Conservation (phyloP, 75 land plant species). For the Cupressus sempervirens region DNA sequence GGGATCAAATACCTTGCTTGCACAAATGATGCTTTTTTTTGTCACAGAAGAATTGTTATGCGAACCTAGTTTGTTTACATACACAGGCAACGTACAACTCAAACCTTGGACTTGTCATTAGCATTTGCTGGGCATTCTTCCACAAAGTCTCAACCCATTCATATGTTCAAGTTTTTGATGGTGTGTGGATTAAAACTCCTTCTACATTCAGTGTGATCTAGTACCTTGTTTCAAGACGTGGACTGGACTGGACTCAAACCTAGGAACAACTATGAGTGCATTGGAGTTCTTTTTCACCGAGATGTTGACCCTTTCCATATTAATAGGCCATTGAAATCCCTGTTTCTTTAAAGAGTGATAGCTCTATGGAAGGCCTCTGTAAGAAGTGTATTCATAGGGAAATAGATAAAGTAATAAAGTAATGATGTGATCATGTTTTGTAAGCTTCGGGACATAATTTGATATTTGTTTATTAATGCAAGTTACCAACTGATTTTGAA, state of each 20-base stretch:
- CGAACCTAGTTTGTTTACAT: too few species aligned
- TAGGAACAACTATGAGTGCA: not conserved
- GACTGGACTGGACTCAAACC: not conserved
- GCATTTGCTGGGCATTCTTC: not conserved
- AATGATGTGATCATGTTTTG: not conserved
- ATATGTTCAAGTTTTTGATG: not conserved
- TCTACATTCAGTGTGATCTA: not conserved
- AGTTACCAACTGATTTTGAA: not conserved
- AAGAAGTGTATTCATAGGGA: not conserved
- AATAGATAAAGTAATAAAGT: not conserved
- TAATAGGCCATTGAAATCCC: not conserved
- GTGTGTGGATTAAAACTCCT: not conserved
- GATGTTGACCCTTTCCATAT: not conserved
- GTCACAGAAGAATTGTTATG: too few species aligned
- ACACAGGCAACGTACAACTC: too few species aligned
- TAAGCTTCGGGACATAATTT: not conserved
- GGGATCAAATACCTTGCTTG: too few species aligned
- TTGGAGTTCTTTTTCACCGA: not conserved
- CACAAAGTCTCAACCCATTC: not conserved
- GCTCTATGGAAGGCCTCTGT: not conserved
- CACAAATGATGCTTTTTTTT: too few species aligned
- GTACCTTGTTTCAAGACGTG: not conserved
- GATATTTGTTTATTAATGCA: not conserved
- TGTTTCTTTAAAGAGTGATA: not conserved
- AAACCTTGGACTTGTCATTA: not conserved